These are phyloP conservation scores for Penicillium sp. DNA, from an alignment of 2,329 filamentous ascomycete genomes.

Conservation along the genomic window DNA sequence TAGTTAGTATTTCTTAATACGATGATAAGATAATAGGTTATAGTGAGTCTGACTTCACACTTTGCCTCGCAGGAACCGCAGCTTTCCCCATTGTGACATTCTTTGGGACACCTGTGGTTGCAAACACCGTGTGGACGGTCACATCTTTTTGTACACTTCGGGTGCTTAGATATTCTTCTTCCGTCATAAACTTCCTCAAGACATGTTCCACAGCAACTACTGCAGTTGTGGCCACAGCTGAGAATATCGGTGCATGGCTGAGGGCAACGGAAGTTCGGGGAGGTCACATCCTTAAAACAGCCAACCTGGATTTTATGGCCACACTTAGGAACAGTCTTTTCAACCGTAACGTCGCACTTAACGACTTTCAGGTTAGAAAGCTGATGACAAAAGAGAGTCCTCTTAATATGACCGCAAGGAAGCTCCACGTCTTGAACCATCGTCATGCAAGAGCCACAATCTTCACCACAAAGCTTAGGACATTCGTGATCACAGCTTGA, in stretches of 20 bases:
- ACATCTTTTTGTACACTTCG: conserved; percentile 2
- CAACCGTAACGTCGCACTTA: conserved; percentile 2
- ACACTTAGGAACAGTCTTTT: conserved; percentile 6
- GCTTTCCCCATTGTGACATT: conserved; percentile 3
- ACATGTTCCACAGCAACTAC: not conserved
- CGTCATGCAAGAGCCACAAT: conserved; percentile 6
- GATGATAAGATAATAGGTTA: no score
- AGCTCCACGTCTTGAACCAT: conserved; percentile 6
- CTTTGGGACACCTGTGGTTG: conserved; percentile 9
- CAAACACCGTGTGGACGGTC: conserved; percentile 10
- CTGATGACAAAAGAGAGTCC: conserved; percentile 1
- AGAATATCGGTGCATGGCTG: conserved; percentile 3
- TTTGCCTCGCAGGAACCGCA: conserved; percentile 6
- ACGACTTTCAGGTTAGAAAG: not conserved
- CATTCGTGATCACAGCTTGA: conserved; percentile 7
- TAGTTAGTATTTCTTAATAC: not conserved
- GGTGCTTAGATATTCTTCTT: not conserved
- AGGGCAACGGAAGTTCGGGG: conserved; percentile 1
- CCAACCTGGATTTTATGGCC: conserved; percentile 1
- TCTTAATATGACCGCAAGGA: conserved; percentile 11
- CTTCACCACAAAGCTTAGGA: conserved; percentile 10
- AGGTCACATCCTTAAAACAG: conserved; percentile 7
- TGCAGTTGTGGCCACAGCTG: conserved; percentile 5
- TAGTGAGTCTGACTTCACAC: conserved; percentile 6
- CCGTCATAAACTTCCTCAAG: not conserved